These are phyloP conservation scores for Marasmius fiardii DNA, from an alignment of 1,284 basidiomycete species.

Conservation along the genomic window DNA sequence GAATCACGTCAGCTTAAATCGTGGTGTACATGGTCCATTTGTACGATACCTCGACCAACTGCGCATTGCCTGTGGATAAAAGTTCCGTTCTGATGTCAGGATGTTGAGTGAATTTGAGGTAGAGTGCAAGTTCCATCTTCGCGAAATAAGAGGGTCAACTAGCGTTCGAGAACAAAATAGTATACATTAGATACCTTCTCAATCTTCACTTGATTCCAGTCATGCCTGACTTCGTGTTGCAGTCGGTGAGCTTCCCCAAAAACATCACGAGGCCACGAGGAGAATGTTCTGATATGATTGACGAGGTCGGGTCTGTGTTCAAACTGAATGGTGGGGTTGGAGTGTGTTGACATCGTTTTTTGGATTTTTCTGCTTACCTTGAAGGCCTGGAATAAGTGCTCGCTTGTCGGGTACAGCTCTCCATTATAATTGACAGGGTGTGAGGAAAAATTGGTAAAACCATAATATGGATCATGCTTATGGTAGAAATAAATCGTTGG, in stretches of 20 bases:
- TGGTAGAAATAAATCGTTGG: constrained; percentile 51
- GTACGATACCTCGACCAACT: constrained; percentile 53
- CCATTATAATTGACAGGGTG: constrained; percentile 54
- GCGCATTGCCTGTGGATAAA: constrained; percentile 55
- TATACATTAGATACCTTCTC: constrained; percentile 39
- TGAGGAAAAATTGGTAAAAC: constrained; percentile 67
- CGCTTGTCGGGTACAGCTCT: constrained; percentile 61
- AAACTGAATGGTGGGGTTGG: constrained; percentile 5
- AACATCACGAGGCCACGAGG: constrained; percentile 52
- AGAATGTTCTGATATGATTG: constrained; percentile 60
- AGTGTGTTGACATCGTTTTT: background rate
- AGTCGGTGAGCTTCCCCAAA: constrained; percentile 63
- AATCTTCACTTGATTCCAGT: constrained; percentile 64
- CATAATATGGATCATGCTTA: constrained; percentile 55
- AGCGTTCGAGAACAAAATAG: background rate
- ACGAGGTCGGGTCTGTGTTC: constrained; percentile 53
- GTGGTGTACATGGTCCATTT: background rate
- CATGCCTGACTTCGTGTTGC: constrained; percentile 51
- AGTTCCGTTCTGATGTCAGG: constrained; percentile 48
- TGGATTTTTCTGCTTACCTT: constrained; percentile 45
- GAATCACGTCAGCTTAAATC: background rate
- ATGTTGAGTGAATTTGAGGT: constrained; percentile 65
- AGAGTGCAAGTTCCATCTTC: constrained; percentile 60
- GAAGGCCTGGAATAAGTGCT: constrained; percentile 67
- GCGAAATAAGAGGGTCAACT: background rate